Evolutionary conservation across 371 early-diverging fungal species (phyloP).

Genomic region (Circinella umbellata): DNA sequence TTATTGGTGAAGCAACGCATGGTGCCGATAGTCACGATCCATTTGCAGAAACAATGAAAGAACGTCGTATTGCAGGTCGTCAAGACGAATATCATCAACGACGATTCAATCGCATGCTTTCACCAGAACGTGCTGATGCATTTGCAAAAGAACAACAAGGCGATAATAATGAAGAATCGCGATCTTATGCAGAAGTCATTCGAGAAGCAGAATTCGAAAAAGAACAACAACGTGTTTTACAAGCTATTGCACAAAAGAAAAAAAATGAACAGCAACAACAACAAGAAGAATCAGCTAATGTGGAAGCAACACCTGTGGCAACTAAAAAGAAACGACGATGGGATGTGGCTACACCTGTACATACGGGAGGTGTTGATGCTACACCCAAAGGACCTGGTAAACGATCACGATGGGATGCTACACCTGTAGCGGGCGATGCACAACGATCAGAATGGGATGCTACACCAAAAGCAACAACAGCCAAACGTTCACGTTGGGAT

Average conservation of each 20-base stretch:
- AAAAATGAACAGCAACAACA: conserved; percentile 55
- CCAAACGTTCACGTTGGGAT: conserved; percentile 82
- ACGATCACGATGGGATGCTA: conserved; percentile 86
- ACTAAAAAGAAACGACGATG: conserved; percentile 77
- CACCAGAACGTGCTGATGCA: conserved; percentile 88
- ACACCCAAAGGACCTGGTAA: conserved; percentile 60
- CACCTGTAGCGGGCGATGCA: conserved; percentile 64
- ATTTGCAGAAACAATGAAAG: conserved; percentile 59
- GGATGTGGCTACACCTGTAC: conserved; percentile 84
- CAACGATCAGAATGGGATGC: conserved; percentile 69
- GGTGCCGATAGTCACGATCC: conserved; percentile 74
- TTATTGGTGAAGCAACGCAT: conserved; percentile 63
- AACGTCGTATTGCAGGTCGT: conserved; percentile 77
- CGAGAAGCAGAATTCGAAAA: conserved; percentile 84
- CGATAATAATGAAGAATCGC: conserved; percentile 35
- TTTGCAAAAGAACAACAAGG: conserved; percentile 59
- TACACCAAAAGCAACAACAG: conserved; percentile 57
- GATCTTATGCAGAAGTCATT: conserved; percentile 89
- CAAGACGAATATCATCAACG: conserved; percentile 89
- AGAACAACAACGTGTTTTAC: conserved; percentile 73
- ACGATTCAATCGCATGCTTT: conserved; percentile 79
- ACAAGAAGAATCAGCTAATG: conserved; percentile 36
- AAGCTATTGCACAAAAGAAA: conserved; percentile 76
- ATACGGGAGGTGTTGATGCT: conserved; percentile 58
- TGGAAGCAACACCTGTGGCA: conserved; percentile 26